Base-by-base conservation (phyloP, 2,329 filamentous ascomycete genomes). In the Epichloe elymi region DNA sequence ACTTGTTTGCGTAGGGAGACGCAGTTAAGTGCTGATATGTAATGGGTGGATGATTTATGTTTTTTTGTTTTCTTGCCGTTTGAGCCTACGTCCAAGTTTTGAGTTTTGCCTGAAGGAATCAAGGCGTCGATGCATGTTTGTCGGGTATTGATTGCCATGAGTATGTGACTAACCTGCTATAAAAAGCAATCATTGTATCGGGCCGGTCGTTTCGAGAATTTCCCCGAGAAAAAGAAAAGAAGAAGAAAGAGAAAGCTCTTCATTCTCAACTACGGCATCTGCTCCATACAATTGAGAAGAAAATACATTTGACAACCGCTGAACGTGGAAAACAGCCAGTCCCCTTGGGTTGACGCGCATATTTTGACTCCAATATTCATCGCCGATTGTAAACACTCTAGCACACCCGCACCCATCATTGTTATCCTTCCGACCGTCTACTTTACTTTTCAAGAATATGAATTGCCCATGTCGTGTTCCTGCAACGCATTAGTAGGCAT, bases 401-500 rank as follows among this genome's bases (percentile, higher is more conserved):
- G 30, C 23, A 20, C 19, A 20, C 23, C 26, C 20, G 2, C 23
- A 26, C 26, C 26, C 26, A 30, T 30, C 26, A 4, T 26, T 26
- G 26, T 37, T 37, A 37, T 37, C 36, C 11, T 37, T 10, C 30
- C 26, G 5, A 47, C 20, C 42, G 40, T 38, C 2, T 15, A 6
- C 15, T 38, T 37, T n/a, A 5, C 14, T n/a, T n/a, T n/a, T 37
- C 56, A 75, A 52, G 70, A 66, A 63, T 75, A 78, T 33, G 75
- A 79, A 55, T 85, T 85, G 45, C 81, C 81, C 66, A 83, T 71
- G 59, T 82, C 78, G 60, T 85, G 81, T 65, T 85, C 80, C 80
- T 83, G 26, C 14, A 20, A 26, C 6, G 14, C 35, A 5, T 46
- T 23, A 46, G 20, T 38, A 26, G 11, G 3, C 30, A 30, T 11